phyloP scores from a whole-genome alignment of 1,139 yeast species.

The Pneumocystis canis region DNA sequence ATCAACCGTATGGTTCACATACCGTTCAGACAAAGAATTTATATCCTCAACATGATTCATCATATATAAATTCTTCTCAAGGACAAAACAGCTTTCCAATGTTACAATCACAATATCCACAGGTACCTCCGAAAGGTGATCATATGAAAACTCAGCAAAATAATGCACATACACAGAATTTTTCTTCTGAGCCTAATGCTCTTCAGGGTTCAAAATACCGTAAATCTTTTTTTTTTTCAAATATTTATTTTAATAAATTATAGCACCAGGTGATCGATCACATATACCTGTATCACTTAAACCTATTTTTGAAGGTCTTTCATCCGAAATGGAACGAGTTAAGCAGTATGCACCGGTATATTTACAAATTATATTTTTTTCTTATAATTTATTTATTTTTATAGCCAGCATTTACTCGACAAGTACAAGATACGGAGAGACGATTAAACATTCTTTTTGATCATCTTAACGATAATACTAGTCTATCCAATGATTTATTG shows the following conservation, averaged over 20 bases:
- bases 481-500: slow-evolving; percentile 38
- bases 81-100: slow-evolving; percentile 18
- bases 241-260: background rate
- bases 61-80: slow-evolving; percentile 19
- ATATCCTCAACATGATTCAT: slow-evolving; percentile 15
- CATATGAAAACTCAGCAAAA: background rate
- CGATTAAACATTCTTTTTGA: slow-evolving; percentile 65
- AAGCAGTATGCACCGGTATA: slow-evolving; percentile 56
- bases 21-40: background rate
- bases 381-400: background rate
- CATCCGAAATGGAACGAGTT: slow-evolving; percentile 41
- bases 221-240: background rate
- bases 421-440: slow-evolving; percentile 67
- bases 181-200: slow-evolving; percentile 19
- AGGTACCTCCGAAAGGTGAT: background rate
- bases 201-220: slow-evolving; percentile 36
- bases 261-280: slow-evolving; percentile 49
- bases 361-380: background rate
- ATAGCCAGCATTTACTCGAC: slow-evolving; percentile 44
- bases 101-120: slow-evolving; percentile 7
- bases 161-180: slow-evolving; percentile 8
- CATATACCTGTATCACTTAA: slow-evolving; percentile 43
- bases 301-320: slow-evolving; percentile 47
- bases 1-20: slow-evolving; percentile 11
- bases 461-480: slow-evolving; percentile 57